These are phyloP conservation scores for Kregervanrija pseudodelftensis DNA, from an alignment of 805 yeast species.

Conservation along the genomic window DNA sequence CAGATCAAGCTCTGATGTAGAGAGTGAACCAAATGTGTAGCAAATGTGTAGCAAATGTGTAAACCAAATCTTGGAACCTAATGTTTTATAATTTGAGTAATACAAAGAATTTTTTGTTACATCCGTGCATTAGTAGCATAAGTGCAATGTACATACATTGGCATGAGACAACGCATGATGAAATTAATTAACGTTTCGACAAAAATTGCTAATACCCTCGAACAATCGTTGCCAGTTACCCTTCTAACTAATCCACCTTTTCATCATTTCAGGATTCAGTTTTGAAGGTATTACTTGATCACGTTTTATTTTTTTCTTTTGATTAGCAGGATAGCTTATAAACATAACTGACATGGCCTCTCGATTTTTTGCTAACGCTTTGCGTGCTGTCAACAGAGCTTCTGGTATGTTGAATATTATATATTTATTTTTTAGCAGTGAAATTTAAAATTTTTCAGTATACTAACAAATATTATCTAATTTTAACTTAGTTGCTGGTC, in stretches of 20 bases:
- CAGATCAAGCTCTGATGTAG: no score
- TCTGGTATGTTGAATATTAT: slow-evolving; percentile 12
- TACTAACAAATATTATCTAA: not conserved
- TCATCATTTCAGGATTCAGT: not conserved
- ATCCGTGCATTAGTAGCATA: no score
- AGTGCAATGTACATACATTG: no score
- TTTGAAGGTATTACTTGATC: not conserved
- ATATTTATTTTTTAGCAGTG: not conserved
- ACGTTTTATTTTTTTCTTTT: not conserved
- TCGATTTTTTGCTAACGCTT: slow-evolving; percentile 23
- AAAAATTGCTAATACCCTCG: not conserved
- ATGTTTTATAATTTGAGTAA: no score
- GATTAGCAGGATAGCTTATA: not conserved
- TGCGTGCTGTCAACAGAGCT: slow-evolving; percentile 24
- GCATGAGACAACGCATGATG: no score
- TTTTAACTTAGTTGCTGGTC: slow-evolving; percentile 8
- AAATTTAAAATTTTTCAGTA: not conserved
- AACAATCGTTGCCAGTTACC: not conserved
- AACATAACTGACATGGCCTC: slow-evolving; percentile 20
- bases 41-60: no score
- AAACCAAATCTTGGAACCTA: no score
- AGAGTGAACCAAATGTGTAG: no score
- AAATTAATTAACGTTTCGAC: no score
- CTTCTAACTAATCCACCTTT: not conserved
- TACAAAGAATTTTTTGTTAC: no score